Conservation (phyloP, 2,329 filamentous ascomycete genomes). For the Capronia epimyces region DNA sequence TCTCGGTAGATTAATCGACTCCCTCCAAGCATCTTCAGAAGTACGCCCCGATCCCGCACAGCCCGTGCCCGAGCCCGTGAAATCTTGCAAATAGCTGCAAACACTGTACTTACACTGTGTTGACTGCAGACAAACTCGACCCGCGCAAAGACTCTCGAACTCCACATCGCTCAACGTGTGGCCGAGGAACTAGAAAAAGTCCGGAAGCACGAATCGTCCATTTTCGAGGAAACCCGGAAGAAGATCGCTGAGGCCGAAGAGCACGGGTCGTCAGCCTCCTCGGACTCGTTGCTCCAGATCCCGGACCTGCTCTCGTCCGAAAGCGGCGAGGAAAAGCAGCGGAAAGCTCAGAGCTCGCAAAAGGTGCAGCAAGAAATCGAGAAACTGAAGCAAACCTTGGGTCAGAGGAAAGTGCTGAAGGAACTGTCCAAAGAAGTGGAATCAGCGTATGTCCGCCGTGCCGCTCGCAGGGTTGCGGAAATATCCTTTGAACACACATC, state of each 20-base stretch:
- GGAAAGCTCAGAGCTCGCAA: slow-evolving; percentile 30
- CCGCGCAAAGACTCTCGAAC: slow-evolving; percentile 74
- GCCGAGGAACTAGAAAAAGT: slow-evolving; percentile 77
- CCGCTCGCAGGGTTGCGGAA: background rate
- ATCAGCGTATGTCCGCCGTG: slow-evolving; percentile 45
- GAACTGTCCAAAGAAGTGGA: slow-evolving; percentile 67
- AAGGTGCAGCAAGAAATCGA: slow-evolving; percentile 55
- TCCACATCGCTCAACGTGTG: slow-evolving; percentile 83
- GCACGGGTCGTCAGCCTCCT: background rate
- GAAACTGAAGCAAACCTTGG: slow-evolving; percentile 45
- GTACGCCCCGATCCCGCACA: slow-evolving; percentile 47
- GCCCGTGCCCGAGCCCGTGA: background rate
- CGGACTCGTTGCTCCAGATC: slow-evolving; percentile 28
- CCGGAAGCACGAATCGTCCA: slow-evolving; percentile 62
- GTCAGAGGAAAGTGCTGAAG: slow-evolving; percentile 55
- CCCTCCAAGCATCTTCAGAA: slow-evolving; percentile 78
- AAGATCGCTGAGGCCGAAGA: slow-evolving; percentile 40
- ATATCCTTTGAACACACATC: background rate
- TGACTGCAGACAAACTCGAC: slow-evolving; percentile 74
- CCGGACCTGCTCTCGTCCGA: slow-evolving; percentile 30
- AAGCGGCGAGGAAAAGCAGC: slow-evolving; percentile 20
- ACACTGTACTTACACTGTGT: slow-evolving; percentile 7
- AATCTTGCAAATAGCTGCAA: background rate
- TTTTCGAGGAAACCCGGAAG: slow-evolving; percentile 64
- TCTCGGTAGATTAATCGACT: slow-evolving; percentile 58